A percentile compares a stretch with the other conserved stretches of the same genome.
Conservation (phyloP, 768 basidiomycete genomes). For the Cystofilobasidium bisporidii region DNA sequence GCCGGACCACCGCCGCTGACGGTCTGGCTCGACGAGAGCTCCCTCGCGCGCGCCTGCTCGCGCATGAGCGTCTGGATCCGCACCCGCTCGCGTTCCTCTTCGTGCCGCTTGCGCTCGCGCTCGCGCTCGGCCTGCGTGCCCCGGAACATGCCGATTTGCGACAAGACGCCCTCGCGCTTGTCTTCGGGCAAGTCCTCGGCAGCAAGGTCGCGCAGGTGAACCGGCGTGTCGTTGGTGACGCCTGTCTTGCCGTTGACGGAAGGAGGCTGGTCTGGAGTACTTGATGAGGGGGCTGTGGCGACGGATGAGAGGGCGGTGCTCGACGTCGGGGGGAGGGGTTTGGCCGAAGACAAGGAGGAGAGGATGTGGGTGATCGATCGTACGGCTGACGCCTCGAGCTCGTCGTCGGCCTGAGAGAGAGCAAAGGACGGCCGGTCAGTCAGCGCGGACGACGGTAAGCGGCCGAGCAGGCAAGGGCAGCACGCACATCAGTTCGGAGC, state of each 20-base stretch:
- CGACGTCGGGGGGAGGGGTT: slow-evolving; percentile 36
- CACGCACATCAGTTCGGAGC: slow-evolving; percentile 67
- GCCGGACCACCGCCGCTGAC: not conserved
- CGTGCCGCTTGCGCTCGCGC: slow-evolving; percentile 78
- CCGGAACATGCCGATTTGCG: slow-evolving; percentile 91
- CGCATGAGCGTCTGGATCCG: slow-evolving; percentile 22
- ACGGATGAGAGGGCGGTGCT: slow-evolving; percentile 48
- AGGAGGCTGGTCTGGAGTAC: not conserved
- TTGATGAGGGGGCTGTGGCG: no score
- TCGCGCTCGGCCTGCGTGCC: slow-evolving; percentile 42
- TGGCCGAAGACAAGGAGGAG: slow-evolving; percentile 29
- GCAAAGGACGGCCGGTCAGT: not conserved
- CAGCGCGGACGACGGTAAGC: slow-evolving; percentile 5
- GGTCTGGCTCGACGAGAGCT: slow-evolving; percentile 2
- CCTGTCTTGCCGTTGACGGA: not conserved
- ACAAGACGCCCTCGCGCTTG: slow-evolving; percentile 79
- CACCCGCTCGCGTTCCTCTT: slow-evolving; percentile 66
- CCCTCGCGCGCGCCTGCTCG: slow-evolving; percentile 1
- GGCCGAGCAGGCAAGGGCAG: slow-evolving; percentile 1
- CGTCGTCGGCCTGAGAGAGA: slow-evolving; percentile 58
- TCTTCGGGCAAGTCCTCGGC: slow-evolving; percentile 96
- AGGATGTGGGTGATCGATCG: slow-evolving; percentile 37
- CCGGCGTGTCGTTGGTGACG: slow-evolving; percentile 42
- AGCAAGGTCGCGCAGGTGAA: slow-evolving; percentile 89
- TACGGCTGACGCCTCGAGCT: slow-evolving; percentile 54